These are phyloP conservation scores for Curvularia sp. DNA, from an alignment of 2,329 filamentous ascomycete species.

Conservation along the genomic window DNA sequence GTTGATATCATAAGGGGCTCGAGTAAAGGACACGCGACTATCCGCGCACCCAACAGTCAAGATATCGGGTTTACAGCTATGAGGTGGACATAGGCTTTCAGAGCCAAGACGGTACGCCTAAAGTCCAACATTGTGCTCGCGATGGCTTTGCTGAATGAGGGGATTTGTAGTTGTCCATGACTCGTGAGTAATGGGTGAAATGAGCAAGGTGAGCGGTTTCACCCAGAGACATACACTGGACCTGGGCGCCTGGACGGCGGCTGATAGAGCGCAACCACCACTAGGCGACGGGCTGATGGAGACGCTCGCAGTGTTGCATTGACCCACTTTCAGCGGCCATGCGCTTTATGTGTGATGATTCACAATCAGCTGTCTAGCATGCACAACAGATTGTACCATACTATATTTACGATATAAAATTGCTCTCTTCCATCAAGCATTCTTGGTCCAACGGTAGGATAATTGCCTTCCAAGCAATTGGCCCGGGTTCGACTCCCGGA, in stretches of 20 bases:
- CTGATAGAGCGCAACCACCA: not conserved
- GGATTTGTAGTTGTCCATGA: not conserved
- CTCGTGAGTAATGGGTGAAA: not conserved
- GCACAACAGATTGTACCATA: no score
- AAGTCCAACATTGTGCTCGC: not conserved
- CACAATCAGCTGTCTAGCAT: no score
- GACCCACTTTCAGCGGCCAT: slow-evolving; percentile 1
- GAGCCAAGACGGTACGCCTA: not conserved
- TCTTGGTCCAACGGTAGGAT: slow-evolving; percentile 13
- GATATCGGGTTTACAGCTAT: not conserved
- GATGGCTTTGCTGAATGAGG: not conserved
- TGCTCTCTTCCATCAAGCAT: slow-evolving; percentile 2
- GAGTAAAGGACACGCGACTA: not conserved
- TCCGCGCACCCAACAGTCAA: no score
- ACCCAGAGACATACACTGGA: not conserved
- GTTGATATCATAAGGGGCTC: not conserved
- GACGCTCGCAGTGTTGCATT: not conserved
- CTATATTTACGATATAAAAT: not conserved
- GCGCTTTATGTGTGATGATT: not conserved
- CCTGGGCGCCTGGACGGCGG: not conserved
- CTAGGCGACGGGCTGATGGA: not conserved
- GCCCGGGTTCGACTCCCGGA: slow-evolving; percentile 12
- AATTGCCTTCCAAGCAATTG: slow-evolving; percentile 13
- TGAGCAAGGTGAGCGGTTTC: not conserved
- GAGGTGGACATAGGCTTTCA: not conserved